Evolutionary conservation across 2,329 filamentous ascomycete species (phyloP), one percentile per base, ranked within the genome.

Genomic region (Gremmenia infestans): DNA sequence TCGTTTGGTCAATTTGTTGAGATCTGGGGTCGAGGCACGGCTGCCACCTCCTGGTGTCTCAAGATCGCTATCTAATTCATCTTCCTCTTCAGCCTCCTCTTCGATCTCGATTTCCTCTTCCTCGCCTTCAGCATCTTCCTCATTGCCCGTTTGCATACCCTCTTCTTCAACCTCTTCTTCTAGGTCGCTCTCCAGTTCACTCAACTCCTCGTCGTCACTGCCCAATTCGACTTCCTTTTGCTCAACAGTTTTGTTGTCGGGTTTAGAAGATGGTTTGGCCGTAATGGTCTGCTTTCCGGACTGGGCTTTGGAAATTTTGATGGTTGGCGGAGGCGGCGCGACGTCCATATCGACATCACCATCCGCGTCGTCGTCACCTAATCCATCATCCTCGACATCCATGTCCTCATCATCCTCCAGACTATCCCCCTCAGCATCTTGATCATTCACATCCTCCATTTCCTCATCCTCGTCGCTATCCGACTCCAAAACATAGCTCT

Each of bases 1-100:
- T 50, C 87, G 76, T 65, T 86, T 83, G 15, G 87, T 90, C 71
- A 88, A 75, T 67, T 85, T 86, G 68, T 74, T 83, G 23, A 83
- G 71, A 66, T 89, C 85, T 3, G 83, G 82, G 0, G 83, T 85
- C 42, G 79, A 79, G 48, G 73, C 76, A 59, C 81, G 73, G 54
- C 79, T 82, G 48, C 77, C 74, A 52, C 74, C 75, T 46, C 72
- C 74, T 23, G 78, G 75, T 5, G 76, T 63, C 43, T 70, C 68
- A 54, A 69, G 69, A 58, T 69, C 68, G 43, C 68, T 70, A 49
- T 67, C 60, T 15, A 66, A 45, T 14, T 65, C 67, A 23, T 77
- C 76, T 39, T 74, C 68, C 1, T 74, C 73, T n/a, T 71, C 48
- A 7, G 71, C 73, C 53, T 73, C 71, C 45, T 74, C 68, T 40